Evolutionary conservation across 2,329 filamentous ascomycete species (phyloP).

Genomic region (Colletotrichum truncatum): DNA sequence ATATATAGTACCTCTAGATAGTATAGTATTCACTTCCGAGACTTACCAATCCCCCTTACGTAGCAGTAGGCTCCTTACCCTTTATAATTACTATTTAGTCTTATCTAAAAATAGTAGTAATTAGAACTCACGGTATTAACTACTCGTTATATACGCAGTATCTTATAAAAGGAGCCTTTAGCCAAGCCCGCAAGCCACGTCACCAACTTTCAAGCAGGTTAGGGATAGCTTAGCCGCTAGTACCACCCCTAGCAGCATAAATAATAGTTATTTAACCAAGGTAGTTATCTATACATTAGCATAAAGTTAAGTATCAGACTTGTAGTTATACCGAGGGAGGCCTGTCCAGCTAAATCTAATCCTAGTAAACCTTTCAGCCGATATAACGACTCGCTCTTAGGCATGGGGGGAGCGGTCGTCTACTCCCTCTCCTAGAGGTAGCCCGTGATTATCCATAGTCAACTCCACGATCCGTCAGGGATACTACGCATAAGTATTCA

Average conservation of each 20-base stretch:
- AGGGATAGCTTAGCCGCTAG: neutral
- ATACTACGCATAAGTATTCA: neutral
- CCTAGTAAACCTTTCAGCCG: neutral
- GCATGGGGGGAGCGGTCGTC: neutral
- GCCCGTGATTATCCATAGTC: neutral
- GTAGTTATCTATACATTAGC: neutral
- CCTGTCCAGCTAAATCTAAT: neutral
- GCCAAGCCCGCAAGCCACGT: neutral
- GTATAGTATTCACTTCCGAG: neutral
- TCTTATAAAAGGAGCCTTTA: neutral
- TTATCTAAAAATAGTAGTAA: neutral
- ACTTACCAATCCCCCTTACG: neutral
- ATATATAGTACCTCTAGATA: neutral
- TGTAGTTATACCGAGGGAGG: neutral
- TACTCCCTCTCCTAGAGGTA: too few species aligned
- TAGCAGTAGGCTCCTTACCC: neutral
- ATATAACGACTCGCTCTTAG: neutral
- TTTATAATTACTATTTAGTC: neutral
- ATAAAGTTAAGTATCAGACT: neutral
- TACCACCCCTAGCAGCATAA: neutral
- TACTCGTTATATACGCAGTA: neutral
- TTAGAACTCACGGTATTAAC: neutral
- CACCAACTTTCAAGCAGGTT: neutral
- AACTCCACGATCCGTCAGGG: neutral
- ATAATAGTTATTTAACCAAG: neutral